Evolutionary conservation across 1,139 yeast genomes (phyloP).

Genomic region (Magnusiomyces suaveolens): DNA sequence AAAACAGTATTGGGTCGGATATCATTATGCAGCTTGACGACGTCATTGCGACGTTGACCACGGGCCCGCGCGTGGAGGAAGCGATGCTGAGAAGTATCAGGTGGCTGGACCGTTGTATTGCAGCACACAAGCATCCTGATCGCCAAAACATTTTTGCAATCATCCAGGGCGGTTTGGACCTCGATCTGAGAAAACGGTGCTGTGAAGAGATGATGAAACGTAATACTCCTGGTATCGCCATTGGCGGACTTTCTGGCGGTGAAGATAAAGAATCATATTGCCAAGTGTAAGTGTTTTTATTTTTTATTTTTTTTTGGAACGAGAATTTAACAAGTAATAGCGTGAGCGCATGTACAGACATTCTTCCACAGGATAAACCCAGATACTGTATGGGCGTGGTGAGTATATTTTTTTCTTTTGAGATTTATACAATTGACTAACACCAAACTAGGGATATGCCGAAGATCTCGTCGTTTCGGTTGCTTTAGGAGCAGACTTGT

Average conservation of each 20-base stretch:
- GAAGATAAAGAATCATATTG: conserved; percentile 37
- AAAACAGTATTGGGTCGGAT: conserved; percentile 38
- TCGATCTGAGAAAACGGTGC: conserved; percentile 33
- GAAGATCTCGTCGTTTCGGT: conserved; percentile 39
- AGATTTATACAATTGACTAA: background rate
- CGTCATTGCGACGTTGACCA: conserved; percentile 37
- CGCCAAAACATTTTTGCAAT: conserved; percentile 37
- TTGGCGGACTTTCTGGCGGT: conserved; percentile 40
- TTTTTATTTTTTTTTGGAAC: background rate
- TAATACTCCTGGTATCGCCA: conserved; percentile 41
- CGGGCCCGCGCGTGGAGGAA: conserved; percentile 38
- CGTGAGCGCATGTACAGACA: conserved; percentile 34
- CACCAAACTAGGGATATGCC: conserved; percentile 32
- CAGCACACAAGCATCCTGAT: conserved; percentile 38
- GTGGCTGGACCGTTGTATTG: conserved; percentile 39
- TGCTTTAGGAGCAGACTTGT: conserved; percentile 39
- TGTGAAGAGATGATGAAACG: conserved; percentile 37
- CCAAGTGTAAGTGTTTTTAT: conserved; percentile 21
- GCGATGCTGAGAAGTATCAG: conserved; percentile 38
- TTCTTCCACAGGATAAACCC: conserved; percentile 36
- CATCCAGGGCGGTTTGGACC: conserved; percentile 39
- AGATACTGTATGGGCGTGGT: conserved; percentile 39
- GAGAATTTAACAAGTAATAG: conserved; percentile 9
- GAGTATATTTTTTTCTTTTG: conserved; percentile 1
- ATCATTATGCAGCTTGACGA: conserved; percentile 41